Base-by-base conservation (phyloP, 164 flowering plant species). In the Chimonanthus praecox region DNA sequence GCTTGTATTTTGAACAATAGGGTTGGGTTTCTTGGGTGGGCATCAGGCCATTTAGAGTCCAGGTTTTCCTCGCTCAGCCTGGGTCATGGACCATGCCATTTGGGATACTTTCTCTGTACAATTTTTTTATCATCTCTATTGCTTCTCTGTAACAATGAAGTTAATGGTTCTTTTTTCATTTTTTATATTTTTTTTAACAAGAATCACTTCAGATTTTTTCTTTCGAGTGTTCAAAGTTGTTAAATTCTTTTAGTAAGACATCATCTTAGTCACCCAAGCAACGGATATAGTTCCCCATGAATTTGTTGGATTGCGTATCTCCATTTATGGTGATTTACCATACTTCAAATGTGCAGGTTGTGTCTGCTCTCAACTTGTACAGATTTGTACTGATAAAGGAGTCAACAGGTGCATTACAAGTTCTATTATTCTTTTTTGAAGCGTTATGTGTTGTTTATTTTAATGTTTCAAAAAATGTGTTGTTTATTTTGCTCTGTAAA, bases 321-420 rank as follows among this genome's bases (percentile, higher is more conserved):
- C 60, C 60, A 54, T n/a, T 13, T 45, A 18, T 48, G 3, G 13
- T 9, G 6, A 9, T 16, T 61, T 69, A 10, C 49, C 4, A 6
- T 62, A n/a, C 9, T 6, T 8, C 15, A 7, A 58, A 51, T 69
- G 15, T 77, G 81, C 89, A 93, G 98, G 92, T 92, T 74, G 80
- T 87, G 21, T 85, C 99, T 5, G 91, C 91, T 68, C 90, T 95
- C 65, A 95, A 93, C 81, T 81, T 95, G 50, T 93, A 89, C 90
- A 87, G 99, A 82, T 95, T 79, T 84, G 74, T 89, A 54, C 72
- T 91, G 76, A 77, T 95, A 64, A 75, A 79, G 13, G 94, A 92
- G 73, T 85, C 89, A 21, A 76, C 86, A 86, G 94, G 98, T 93
- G 81, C 78, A 3, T 54, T 13, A 54, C 45, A 6, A 63, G 7